Conservation (phyloP, 2,329 filamentous ascomycete species). For the Colletotrichum liaoningense region DNA sequence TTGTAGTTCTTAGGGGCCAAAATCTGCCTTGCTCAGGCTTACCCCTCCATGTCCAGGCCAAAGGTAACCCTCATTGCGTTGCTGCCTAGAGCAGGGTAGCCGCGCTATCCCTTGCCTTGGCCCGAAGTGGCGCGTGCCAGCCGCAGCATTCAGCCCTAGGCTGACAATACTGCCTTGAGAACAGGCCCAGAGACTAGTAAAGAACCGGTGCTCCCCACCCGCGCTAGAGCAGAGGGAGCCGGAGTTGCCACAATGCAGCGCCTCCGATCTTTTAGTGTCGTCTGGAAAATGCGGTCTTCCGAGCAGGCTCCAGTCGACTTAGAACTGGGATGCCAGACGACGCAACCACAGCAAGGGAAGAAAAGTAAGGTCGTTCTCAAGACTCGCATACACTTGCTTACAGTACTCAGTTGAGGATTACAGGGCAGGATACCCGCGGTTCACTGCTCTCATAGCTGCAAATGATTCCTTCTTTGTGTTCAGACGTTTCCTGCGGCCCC, state of each 20-base stretch:
- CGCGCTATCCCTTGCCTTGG: no score
- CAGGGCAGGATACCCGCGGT: conserved; percentile 44
- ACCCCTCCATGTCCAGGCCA: no score
- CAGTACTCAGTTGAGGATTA: neutral
- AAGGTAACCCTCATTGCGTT: neutral
- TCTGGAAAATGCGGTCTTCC: neutral
- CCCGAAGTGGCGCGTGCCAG: neutral
- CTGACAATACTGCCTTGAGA: no score
- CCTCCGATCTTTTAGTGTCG: neutral
- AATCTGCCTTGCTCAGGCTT: no score
- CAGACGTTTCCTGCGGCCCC: conserved; percentile 43
- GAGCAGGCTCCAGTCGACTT: neutral
- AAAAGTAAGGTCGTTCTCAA: neutral
- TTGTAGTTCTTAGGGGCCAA: neutral
- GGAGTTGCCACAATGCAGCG: neutral
- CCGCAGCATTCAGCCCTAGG: neutral
- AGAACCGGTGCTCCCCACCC: no score
- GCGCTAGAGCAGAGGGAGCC: neutral
- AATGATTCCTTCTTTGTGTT: conserved; percentile 41
- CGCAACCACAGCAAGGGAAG: neutral
- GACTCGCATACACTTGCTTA: neutral
- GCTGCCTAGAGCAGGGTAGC: neutral
- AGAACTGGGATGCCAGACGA: neutral
- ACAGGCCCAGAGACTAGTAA: no score
- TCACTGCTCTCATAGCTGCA: conserved; percentile 43